Evolutionary conservation across 1,284 basidiomycete species (phyloP).

Genomic region (Pholiota adiposa): DNA sequence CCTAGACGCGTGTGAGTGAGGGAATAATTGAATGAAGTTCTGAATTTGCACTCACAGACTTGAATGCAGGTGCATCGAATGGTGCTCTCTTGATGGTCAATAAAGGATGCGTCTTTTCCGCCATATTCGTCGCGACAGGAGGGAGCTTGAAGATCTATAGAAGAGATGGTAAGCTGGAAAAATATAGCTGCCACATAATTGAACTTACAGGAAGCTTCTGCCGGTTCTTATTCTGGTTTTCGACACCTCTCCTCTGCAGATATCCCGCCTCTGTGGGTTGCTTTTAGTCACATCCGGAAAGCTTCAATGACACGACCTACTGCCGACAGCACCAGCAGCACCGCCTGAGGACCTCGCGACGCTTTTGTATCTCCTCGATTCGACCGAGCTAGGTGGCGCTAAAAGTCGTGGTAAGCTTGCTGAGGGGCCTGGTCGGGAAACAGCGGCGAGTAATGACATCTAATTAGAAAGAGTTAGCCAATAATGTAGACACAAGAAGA

Average conservation of each 20-base stretch:
- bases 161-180: neutral
- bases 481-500: neutral
- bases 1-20: conserved; percentile 28
- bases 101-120: conserved; percentile 25
- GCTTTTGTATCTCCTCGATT: conserved; percentile 10
- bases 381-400: neutral
- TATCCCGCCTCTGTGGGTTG: conserved; percentile 23
- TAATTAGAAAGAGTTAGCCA: neutral
- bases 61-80: conserved; percentile 42
- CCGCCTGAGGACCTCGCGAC: conserved; percentile 5
- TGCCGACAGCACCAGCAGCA: conserved; percentile 3
- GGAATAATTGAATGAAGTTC: neutral
- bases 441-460: conserved; percentile 19
- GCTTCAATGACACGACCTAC: neutral
- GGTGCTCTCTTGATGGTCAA: conserved; percentile 35
- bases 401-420: conserved; percentile 13
- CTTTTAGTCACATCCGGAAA: neutral
- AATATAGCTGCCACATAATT: neutral
- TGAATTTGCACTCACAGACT: conserved; percentile 39
- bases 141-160: conserved; percentile 43
- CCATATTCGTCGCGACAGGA: conserved; percentile 23
- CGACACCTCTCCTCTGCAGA: conserved; percentile 16
- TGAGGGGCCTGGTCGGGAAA: conserved; percentile 23
- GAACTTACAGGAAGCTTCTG: conserved; percentile 19
- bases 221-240: conserved; percentile 17